Evolutionary conservation across 768 basidiomycete species (phyloP), one percentile per base, ranked within the genome.

Genomic region (Dioszegia crocea): DNA sequence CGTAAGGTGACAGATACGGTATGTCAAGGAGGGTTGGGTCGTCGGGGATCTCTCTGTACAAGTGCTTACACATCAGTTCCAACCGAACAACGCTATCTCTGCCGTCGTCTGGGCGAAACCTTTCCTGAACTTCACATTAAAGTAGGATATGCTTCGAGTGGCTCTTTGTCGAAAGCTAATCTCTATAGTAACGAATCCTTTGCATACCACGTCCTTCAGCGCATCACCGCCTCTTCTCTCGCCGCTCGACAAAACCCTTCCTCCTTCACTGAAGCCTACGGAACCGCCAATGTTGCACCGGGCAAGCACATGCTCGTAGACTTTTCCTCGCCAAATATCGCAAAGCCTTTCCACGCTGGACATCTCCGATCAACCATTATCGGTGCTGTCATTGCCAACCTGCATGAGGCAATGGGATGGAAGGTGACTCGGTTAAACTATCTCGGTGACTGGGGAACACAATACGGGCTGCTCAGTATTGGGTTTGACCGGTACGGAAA

Each of bases 351-450:
- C 84, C 94, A 99, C 67, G 92, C 96, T 52, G 96, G 94, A 14
- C 94, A 98, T 78, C 79, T 98, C 60, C 84, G 94, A 38, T 92
- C 90, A 54, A 99, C 94, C n/a, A 99, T 99, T 76, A 94, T 98
- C 72, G 94, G 94, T n/a, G 87, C 89, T 0, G 96, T 96, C 80
- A 78, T 97, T 59, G 81, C 84, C 10, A 97, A 97, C 78, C 68
- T 97, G 40, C 94, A 98, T 81, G 87, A 86, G 71, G 83, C 89
- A 6, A 90, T 87, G 68, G 93, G 94, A 16, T 98, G 91, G 92
- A 84, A 91, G 6, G 91, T 93, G n/a, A 77, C 84, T 36, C 83
- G 88, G 1, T 80, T 97, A 78, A 99, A 99, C 76, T 99, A 99
- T 75, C 83, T 97, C 16, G 94, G 94, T 1, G 94, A 97, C 73